Conservation (phyloP, 305 asterid genomes). For the Ajuga reptans region DNA sequence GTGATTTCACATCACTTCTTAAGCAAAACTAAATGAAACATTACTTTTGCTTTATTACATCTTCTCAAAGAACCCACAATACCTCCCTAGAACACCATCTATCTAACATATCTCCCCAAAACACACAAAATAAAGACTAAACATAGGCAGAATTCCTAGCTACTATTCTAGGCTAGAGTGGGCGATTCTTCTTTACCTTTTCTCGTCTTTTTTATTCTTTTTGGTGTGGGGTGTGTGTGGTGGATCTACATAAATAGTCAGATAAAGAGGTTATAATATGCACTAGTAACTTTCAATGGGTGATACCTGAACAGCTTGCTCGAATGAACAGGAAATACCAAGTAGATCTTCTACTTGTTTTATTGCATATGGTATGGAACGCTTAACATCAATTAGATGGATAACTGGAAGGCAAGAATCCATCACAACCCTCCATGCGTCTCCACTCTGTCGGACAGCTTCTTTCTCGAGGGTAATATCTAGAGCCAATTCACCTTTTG, state of each 20-base stretch:
- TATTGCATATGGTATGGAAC: slow-evolving; percentile 77
- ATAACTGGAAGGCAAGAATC: slow-evolving; percentile 81
- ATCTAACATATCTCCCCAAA: too few species aligned
- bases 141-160: not conserved
- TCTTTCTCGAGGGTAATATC: slow-evolving; percentile 76
- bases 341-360: slow-evolving; percentile 89
- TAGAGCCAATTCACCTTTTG: slow-evolving; percentile 71
- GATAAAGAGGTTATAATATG: slow-evolving; percentile 2
- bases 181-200: not conserved
- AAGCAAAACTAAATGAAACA: not conserved
- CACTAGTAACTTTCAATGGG: not conserved
- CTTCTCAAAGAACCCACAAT: not conserved
- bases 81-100: not conserved
- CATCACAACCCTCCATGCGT: slow-evolving; percentile 88
- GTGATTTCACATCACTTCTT: not conserved
- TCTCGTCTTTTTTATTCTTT: not conserved
- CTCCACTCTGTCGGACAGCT: slow-evolving; percentile 71
- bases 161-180: not conserved
- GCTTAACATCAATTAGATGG: slow-evolving; percentile 70
- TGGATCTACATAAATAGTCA: not conserved
- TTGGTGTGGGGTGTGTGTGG: too few species aligned
- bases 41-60: not conserved
- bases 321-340: slow-evolving; percentile 95
- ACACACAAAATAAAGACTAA: not conserved
- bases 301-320: slow-evolving; percentile 96